phyloP scores from a whole-genome alignment of 192 early-diverging fungal species.

The Coemansia sp. region DNA sequence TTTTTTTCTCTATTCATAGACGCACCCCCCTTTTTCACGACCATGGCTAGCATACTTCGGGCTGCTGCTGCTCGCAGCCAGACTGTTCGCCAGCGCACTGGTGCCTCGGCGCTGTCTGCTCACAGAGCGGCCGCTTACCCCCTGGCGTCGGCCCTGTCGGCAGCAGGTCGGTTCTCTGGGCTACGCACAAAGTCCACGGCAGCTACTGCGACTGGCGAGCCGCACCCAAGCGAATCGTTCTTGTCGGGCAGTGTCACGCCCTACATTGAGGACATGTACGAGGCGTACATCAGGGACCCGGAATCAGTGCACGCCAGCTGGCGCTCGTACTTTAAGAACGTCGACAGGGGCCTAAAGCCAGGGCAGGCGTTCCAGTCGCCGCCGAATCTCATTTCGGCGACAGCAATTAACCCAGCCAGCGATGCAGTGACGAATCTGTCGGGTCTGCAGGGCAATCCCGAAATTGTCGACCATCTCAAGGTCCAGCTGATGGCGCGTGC shows the following conservation, averaged over 20 bases:
- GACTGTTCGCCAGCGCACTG: constrained; percentile 43
- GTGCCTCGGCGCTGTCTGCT: constrained; percentile 15
- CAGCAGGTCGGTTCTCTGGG: constrained; percentile 11
- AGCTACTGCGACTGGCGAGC: constrained; percentile 14
- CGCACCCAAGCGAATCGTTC: constrained; percentile 75
- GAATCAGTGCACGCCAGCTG: constrained; percentile 90
- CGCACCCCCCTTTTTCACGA: not conserved
- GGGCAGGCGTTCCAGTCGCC: constrained; percentile 77
- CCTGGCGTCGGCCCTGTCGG: constrained; percentile 14
- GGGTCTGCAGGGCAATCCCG: constrained; percentile 58
- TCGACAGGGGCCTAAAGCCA: constrained; percentile 62
- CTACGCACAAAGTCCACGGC: constrained; percentile 41
- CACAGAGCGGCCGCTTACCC: constrained; percentile 11
- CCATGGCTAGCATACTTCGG: constrained; percentile 49
- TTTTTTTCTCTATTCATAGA: constrained; percentile 6
- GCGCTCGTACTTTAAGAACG: constrained; percentile 93
- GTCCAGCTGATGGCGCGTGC: constrained; percentile 94
- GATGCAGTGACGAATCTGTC: constrained; percentile 50
- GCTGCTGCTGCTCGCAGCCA: constrained; percentile 44
- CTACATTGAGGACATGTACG: constrained; percentile 97
- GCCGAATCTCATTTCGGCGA: constrained; percentile 72
- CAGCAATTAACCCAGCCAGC: constrained; percentile 61
- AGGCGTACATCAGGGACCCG: constrained; percentile 88
- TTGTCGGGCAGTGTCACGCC: constrained; percentile 78
- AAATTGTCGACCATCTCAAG: constrained; percentile 96